A percentile compares a stretch with the other conserved stretches of the same genome.
Conservation (phyloP, 2,329 filamentous ascomycete genomes). For the Camillea tinctor region DNA sequence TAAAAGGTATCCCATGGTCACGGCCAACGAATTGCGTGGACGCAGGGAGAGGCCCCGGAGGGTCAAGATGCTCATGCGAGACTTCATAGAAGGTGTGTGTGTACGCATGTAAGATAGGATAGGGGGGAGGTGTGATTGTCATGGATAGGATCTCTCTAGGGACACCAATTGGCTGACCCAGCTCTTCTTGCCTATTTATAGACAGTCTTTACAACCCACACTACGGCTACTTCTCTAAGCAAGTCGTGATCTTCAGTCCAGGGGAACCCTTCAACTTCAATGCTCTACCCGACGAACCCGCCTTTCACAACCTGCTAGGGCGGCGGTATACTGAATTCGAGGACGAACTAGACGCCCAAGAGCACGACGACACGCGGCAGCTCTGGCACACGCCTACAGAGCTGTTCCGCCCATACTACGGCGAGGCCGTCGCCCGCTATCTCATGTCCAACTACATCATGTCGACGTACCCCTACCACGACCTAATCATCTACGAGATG, state of each 20-base stretch:
- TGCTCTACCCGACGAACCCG: slow-evolving; percentile 74
- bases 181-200: slow-evolving; percentile 35
- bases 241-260: slow-evolving; percentile 92
- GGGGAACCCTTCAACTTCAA: slow-evolving; percentile 90
- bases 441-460: slow-evolving; percentile 95
- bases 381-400: slow-evolving; percentile 99
- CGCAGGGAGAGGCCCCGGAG: slow-evolving; percentile 74
- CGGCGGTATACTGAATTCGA: slow-evolving; percentile 87
- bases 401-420: slow-evolving; percentile 94
- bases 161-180: slow-evolving; percentile 8
- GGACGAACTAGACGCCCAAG: slow-evolving; percentile 73
- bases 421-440: slow-evolving; percentile 94
- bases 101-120: too few species aligned
- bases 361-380: slow-evolving; percentile 74
- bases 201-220: slow-evolving; percentile 92
- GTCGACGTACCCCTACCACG: slow-evolving; percentile 90
- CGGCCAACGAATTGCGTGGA: slow-evolving; percentile 71
- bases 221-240: slow-evolving; percentile 95
- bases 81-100: slow-evolving; percentile 85
- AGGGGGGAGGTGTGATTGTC: too few species aligned
- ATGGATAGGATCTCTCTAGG: not conserved
- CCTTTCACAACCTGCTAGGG: slow-evolving; percentile 76
- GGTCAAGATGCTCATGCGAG: slow-evolving; percentile 95
- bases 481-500: slow-evolving; percentile 98
- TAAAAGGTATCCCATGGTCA: slow-evolving; percentile 78